Evolutionary conservation across 441 rosid species (phyloP).

Genomic region (Euphorbia schlechtendalii): DNA sequence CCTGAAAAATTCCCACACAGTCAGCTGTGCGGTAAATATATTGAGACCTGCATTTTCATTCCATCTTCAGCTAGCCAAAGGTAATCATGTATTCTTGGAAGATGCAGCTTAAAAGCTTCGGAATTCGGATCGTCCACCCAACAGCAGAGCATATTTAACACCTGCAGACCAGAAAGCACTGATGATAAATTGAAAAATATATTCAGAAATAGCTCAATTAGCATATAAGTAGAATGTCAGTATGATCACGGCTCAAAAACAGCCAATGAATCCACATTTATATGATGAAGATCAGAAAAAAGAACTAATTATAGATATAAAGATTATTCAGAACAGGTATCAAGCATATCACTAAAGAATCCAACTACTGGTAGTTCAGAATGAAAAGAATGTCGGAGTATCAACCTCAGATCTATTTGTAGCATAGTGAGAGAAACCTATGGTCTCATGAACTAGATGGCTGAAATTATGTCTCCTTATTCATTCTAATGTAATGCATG

Average conservation of each 20-base stretch:
- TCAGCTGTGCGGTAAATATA: not conserved
- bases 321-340: not conserved
- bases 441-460: not conserved
- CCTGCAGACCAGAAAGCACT: constrained; percentile 34
- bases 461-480: not conserved
- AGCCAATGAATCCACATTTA: not conserved
- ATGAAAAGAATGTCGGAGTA: not conserved
- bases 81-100: constrained; percentile 77
- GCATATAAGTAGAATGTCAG: not conserved
- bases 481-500: not conserved
- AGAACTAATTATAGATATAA: not conserved
- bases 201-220: not conserved
- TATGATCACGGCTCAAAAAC: not conserved
- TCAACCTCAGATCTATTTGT: not conserved
- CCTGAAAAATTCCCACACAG: not conserved
- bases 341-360: not conserved
- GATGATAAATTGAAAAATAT: not conserved
- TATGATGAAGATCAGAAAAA: not conserved
- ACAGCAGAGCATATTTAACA: constrained; percentile 94
- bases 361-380: not conserved
- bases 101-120: constrained; percentile 87
- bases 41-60: constrained; percentile 90
- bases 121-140: constrained; percentile 98
- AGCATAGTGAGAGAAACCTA: not conserved
- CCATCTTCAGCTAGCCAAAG: constrained; percentile 99